These are phyloP conservation scores for Rosa multiflora DNA, from an alignment of 306 rosid species.

Conservation along the genomic window DNA sequence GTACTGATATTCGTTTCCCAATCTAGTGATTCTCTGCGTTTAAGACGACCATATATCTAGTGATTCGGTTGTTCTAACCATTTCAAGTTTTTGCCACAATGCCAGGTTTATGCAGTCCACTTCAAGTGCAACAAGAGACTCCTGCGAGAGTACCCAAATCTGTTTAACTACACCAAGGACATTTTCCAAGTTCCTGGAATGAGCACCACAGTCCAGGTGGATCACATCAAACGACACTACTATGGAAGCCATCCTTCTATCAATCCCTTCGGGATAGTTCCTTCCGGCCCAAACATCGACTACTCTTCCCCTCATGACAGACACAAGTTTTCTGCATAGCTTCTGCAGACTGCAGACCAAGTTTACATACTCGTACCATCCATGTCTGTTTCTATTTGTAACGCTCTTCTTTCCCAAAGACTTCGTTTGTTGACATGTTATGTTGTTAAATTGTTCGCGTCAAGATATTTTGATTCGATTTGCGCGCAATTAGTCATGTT, in stretches of 20 bases:
- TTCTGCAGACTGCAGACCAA: not conserved
- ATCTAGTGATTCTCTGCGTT: not conserved
- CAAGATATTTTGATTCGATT: too few species aligned
- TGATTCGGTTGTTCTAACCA: not conserved
- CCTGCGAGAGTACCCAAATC: conserved; percentile 68
- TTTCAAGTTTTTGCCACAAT: not conserved
- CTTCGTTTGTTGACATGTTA: not conserved
- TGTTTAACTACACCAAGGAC: conserved; percentile 84
- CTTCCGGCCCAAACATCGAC: conserved; percentile 65
- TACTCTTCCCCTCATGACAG: conserved; percentile 72
- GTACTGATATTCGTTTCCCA: conserved; percentile 34
- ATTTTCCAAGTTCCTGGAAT: conserved; percentile 79
- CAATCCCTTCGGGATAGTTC: conserved; percentile 81
- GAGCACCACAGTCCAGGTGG: conserved; percentile 70
- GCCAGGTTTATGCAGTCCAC: conserved; percentile 88
- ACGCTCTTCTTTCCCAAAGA: not conserved
- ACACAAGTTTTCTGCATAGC: conserved; percentile 57
- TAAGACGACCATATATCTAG: not conserved
- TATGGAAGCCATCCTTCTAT: conserved; percentile 87
- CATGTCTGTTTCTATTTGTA: not conserved
- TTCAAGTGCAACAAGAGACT: conserved; percentile 96
- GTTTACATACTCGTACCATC: not conserved
- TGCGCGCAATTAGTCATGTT: too few species aligned
- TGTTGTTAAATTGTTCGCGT: not conserved
- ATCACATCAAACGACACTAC: conserved; percentile 75